phyloP scores from a whole-genome alignment of 139 green algal species.

The Chlorella sorokiniana region DNA sequence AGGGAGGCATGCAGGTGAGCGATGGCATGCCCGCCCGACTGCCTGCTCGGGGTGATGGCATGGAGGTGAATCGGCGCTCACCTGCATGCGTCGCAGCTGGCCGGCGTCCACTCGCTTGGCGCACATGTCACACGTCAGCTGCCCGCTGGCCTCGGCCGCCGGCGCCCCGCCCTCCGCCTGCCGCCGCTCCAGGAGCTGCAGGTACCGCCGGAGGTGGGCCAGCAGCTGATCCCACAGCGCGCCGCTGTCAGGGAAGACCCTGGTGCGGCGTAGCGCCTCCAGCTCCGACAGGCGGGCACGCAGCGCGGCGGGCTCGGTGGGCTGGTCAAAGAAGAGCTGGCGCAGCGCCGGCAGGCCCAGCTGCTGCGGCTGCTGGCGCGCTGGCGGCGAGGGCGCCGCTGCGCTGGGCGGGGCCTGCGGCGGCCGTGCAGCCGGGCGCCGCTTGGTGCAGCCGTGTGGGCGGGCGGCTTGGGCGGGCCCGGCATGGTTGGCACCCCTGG shows the following conservation, averaged over 20 bases:
- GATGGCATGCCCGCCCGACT: too few relatives aligned
- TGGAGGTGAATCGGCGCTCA: too few relatives aligned
- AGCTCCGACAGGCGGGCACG: neutral
- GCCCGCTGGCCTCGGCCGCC: too few relatives aligned
- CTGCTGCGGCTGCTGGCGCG: neutral
- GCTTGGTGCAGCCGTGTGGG: too few relatives aligned
- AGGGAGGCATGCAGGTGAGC: too few relatives aligned
- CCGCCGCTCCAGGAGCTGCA: conserved; percentile 8
- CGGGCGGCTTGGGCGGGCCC: too few relatives aligned
- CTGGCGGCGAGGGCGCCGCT: neutral
- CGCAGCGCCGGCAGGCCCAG: neutral
- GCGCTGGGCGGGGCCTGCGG: too few relatives aligned
- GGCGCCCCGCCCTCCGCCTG: neutral
- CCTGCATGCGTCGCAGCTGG: conserved; percentile 5
- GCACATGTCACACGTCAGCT: conserved; percentile 6
- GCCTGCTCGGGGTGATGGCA: too few relatives aligned
- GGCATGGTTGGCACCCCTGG: too few relatives aligned
- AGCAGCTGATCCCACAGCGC: conserved; percentile 19
- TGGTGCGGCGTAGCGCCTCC: neutral
- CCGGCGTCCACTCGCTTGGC: neutral
- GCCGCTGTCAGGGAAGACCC: neutral
- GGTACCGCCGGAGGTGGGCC: conserved; percentile 5
- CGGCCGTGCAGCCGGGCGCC: too few relatives aligned
- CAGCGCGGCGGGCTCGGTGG: neutral
- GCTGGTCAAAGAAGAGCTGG: conserved; percentile 30